Evolutionary conservation across 306 rosid species (phyloP).

Genomic region (Cicer yamashitae): DNA sequence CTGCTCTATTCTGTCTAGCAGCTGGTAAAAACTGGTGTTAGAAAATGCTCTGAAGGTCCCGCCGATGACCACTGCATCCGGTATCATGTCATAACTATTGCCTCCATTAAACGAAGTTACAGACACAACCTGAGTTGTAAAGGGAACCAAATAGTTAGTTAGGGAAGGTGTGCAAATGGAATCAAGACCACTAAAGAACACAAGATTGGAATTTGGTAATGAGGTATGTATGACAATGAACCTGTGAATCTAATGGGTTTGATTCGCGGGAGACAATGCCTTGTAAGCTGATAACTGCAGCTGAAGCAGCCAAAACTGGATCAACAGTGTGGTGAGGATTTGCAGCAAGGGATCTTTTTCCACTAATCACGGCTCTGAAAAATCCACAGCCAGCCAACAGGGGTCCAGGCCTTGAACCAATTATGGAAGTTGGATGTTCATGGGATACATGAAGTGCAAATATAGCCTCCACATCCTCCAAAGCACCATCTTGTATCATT

Average conservation of each 20-base stretch:
- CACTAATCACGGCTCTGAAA: conserved; percentile 79
- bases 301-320: conserved; percentile 86
- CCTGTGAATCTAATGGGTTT: conserved; percentile 92
- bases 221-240: conserved; percentile 13
- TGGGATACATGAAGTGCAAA: conserved; percentile 94
- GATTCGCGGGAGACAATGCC: conserved; percentile 96
- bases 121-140: conserved; percentile 70
- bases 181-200: neutral
- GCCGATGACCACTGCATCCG: conserved; percentile 73
- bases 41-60: conserved; percentile 97
- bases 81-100: conserved; percentile 67
- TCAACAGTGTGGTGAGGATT: conserved; percentile 66
- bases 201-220: neutral
- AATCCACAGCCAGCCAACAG: conserved; percentile 95
- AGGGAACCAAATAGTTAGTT: neutral
- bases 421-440: conserved; percentile 71
- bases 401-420: conserved; percentile 93
- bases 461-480: conserved; percentile 87
- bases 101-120: conserved; percentile 90
- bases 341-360: conserved; percentile 53
- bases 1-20: conserved; percentile 82
- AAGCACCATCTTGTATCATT: conserved; percentile 90
- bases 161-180: conserved; percentile 1
- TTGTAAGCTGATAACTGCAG: conserved; percentile 87
- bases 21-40: conserved; percentile 79